A percentile compares a stretch with the other conserved stretches of the same genome.
Evolutionary conservation across 345 rosid species (phyloP).

Genomic region (Aquilaria yunnanensis): DNA sequence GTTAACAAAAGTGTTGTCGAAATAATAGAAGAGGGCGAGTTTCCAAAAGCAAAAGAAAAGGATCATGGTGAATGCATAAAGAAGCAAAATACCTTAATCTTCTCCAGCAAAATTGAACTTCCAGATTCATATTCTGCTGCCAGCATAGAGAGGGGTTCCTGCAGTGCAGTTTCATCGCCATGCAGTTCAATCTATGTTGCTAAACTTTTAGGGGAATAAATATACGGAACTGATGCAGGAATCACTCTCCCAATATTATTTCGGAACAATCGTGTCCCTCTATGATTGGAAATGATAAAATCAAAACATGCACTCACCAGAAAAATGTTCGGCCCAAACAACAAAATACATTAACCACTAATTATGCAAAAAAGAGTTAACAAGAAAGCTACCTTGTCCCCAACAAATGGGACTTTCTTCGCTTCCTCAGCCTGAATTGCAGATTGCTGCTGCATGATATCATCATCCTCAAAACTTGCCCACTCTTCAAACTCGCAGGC

Average conservation of each 20-base stretch:
- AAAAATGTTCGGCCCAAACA: constrained; percentile 3
- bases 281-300: too few species aligned
- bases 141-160: constrained; percentile 87
- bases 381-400: constrained; percentile 54
- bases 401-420: constrained; percentile 66
- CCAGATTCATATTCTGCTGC: constrained; percentile 86
- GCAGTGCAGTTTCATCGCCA: constrained; percentile 29
- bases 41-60: not conserved
- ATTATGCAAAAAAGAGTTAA: not conserved
- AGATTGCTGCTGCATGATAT: constrained; percentile 47
- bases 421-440: constrained; percentile 49
- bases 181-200: not conserved
- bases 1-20: not conserved
- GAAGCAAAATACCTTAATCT: constrained; percentile 60
- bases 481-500: constrained; percentile 33
- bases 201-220: too few species aligned
- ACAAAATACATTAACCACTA: not conserved
- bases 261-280: too few species aligned
- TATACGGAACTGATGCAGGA: too few species aligned
- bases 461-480: constrained; percentile 43
- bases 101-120: constrained; percentile 83
- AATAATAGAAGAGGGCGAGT: too few species aligned
- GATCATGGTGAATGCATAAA: not conserved
- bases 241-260: too few species aligned
- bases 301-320: not conserved